Evolutionary conservation across 192 early-diverging fungal species (phyloP).

Genomic region (Helicostylum pulchrum): DNA sequence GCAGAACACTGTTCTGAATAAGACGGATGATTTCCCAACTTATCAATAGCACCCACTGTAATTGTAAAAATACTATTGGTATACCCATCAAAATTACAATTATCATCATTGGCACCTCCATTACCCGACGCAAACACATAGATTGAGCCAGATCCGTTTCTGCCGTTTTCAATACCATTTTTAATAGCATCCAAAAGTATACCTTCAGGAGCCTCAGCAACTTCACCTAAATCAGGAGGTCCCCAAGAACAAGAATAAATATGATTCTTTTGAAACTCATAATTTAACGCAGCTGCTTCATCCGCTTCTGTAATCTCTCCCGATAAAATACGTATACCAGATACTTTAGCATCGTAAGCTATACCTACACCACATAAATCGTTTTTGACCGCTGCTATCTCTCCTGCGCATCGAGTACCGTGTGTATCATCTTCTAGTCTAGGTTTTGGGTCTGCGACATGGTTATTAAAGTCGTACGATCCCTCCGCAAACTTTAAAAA

Average conservation of each 20-base stretch:
- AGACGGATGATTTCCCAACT: conserved; percentile 68
- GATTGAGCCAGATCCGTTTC: conserved; percentile 81
- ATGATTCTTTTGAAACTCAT: conserved; percentile 80
- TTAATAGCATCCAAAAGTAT: conserved; percentile 80
- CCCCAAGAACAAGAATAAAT: conserved; percentile 99
- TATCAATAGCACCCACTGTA: conserved; percentile 86
- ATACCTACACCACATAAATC: conserved; percentile 92
- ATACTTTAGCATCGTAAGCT: conserved; percentile 82
- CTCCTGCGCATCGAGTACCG: conserved; percentile 96
- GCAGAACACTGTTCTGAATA: conserved; percentile 90
- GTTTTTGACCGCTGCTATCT: conserved; percentile 92
- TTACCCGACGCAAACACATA: conserved; percentile 96
- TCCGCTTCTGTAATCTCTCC: conserved; percentile 87
- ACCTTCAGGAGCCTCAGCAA: conserved; percentile 80
- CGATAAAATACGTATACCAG: conserved; percentile 89
- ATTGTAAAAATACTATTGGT: conserved; percentile 96
- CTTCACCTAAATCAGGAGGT: conserved; percentile 82
- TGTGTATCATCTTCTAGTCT: conserved; percentile 77
- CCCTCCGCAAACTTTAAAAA: conserved; percentile 64
- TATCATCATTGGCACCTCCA: conserved; percentile 75
- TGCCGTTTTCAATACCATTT: conserved; percentile 83
- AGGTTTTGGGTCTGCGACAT: conserved; percentile 71
- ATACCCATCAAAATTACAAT: conserved; percentile 97
- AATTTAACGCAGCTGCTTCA: conserved; percentile 89
- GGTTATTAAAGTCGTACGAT: conserved; percentile 95